Conservation (phyloP, 148 eudicot species). For the Rheum nobile region DNA sequence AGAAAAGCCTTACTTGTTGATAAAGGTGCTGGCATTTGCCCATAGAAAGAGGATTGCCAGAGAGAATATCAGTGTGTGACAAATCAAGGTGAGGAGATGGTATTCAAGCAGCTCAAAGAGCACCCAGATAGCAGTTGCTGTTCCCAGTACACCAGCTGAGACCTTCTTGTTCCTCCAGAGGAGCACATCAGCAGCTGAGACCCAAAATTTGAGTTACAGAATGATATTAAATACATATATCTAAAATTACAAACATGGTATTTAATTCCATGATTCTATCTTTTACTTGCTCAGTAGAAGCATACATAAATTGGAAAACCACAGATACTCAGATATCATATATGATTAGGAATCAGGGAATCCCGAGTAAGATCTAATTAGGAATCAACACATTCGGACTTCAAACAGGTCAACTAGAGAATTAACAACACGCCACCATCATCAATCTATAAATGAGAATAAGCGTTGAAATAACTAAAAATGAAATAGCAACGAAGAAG, state of each 20-base stretch:
- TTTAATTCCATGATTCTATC: neutral
- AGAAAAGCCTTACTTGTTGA: conserved; percentile 28
- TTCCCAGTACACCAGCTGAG: conserved; percentile 61
- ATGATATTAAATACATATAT: neutral
- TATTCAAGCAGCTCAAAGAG: conserved; percentile 71
- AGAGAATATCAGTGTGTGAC: conserved; percentile 52
- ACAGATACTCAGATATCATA: neutral
- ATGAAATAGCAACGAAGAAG: neutral
- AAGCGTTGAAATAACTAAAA: neutral
- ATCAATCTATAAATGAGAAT: neutral
- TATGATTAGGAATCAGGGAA: neutral
- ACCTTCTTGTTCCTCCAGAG: conserved; percentile 97
- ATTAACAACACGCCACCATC: neutral
- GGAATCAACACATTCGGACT: neutral
- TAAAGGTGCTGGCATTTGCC: conserved; percentile 59
- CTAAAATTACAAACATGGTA: neutral
- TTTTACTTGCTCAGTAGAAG: neutral
- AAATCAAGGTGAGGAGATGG: conserved; percentile 62
- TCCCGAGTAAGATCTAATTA: neutral
- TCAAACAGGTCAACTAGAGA: neutral
- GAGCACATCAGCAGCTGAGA: conserved; percentile 85
- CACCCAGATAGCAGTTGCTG: conserved; percentile 77
- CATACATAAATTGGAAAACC: neutral
- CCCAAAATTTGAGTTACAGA: conserved; percentile 6
- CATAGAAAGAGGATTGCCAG: conserved; percentile 65